Evolutionary conservation across 345 rosid genomes (phyloP).

Genomic region (Brassica nigra): DNA sequence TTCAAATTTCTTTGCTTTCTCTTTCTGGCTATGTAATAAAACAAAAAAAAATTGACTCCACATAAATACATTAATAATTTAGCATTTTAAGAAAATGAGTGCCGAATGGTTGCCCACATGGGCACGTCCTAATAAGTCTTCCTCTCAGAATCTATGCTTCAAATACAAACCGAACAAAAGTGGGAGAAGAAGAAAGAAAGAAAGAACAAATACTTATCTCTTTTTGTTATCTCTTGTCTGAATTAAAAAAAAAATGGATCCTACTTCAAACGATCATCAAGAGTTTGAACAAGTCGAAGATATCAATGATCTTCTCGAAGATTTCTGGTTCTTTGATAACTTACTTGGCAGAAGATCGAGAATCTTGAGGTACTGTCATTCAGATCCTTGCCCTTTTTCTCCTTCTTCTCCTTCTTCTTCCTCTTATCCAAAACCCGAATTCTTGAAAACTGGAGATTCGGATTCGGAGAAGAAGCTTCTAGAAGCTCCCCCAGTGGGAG

Average conservation of each 20-base stretch:
- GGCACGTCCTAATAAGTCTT: slow-evolving; percentile 38
- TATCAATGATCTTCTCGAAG: slow-evolving; percentile 68
- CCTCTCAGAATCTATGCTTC: slow-evolving; percentile 39
- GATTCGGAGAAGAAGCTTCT: slow-evolving; percentile 17
- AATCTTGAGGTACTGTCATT: slow-evolving; percentile 55
- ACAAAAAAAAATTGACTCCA: slow-evolving; percentile 40
- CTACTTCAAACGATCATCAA: slow-evolving; percentile 24
- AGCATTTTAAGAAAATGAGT: slow-evolving; percentile 1
- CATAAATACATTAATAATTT: slow-evolving; percentile 22
- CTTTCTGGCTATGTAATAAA: neutral
- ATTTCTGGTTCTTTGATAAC: slow-evolving; percentile 74
- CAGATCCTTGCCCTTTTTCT: slow-evolving; percentile 66
- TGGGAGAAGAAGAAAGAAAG: slow-evolving; percentile 24
- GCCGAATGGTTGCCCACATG: slow-evolving; percentile 46
- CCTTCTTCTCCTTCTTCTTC: slow-evolving; percentile 26
- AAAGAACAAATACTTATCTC: slow-evolving; percentile 36
- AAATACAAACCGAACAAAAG: slow-evolving; percentile 41
- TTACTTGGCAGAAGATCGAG: slow-evolving; percentile 45
- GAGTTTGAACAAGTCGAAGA: slow-evolving; percentile 42
- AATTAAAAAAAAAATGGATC: slow-evolving; percentile 25
- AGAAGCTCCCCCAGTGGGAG: slow-evolving; percentile 20
- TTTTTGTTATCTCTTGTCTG: slow-evolving; percentile 42
- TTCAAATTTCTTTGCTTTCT: neutral
- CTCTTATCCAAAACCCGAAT: slow-evolving; percentile 14
- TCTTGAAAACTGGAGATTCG: slow-evolving; percentile 12